Percentiles rank a stretch among this genome's conserved stretches.
Conservation (phyloP, 257 asterid species). For the Lavandula angustifolia region DNA sequence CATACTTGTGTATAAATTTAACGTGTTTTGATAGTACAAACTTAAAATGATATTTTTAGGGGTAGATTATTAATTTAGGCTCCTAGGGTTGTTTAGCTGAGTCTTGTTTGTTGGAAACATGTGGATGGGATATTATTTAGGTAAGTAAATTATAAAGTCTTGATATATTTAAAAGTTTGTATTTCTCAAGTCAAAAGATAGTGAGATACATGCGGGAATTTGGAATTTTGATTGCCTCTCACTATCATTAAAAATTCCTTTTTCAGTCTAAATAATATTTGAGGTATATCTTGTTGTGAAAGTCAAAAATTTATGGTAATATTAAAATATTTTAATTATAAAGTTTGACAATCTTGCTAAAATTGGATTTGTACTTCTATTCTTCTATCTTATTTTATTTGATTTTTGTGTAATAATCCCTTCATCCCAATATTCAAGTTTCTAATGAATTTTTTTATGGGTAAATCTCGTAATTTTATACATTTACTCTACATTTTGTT, state of each 20-base stretch:
- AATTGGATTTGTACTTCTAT: background rate
- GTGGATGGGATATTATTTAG: constrained; percentile 33
- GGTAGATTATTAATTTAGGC: background rate
- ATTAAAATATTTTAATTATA: no score
- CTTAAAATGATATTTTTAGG: no score
- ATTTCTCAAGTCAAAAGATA: constrained; percentile 26
- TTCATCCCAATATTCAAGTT: no score
- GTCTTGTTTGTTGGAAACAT: constrained; percentile 41
- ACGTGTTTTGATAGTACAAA: no score
- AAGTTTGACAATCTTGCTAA: background rate
- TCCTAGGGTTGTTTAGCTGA: constrained; percentile 15
- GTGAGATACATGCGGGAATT: constrained; percentile 43
- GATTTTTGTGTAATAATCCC: no score
- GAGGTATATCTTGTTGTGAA: constrained; percentile 4
- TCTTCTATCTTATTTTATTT: no score
- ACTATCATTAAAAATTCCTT: constrained; percentile 18
- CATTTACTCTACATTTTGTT: no score
- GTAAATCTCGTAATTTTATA: no score
- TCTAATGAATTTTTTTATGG: no score
- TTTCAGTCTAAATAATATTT: constrained; percentile 13
- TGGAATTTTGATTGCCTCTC: constrained; percentile 19
- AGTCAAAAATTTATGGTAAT: background rate
- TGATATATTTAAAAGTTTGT: constrained; percentile 21
- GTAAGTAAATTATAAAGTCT: constrained; percentile 17
- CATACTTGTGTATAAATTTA: no score